Conservation (phyloP, 352 stramenopile species). For the Phytophthora vignae region DNA sequence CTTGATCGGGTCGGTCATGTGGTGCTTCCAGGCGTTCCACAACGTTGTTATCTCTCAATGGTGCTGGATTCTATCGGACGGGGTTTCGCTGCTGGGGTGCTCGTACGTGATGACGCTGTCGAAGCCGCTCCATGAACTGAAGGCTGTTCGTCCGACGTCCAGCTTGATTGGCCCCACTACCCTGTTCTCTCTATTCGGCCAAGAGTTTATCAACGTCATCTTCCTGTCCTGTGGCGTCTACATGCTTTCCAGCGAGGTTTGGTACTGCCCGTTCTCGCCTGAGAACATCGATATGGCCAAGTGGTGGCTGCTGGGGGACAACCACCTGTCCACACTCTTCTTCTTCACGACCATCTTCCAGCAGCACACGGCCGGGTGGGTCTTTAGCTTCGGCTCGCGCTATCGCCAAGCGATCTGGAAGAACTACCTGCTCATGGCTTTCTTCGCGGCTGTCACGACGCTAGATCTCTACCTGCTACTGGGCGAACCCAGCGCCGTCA, state of each 20-base stretch:
- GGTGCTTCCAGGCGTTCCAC: constrained; percentile 78
- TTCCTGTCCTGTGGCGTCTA: constrained; percentile 46
- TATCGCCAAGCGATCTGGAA: constrained; percentile 56
- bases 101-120: constrained; percentile 80
- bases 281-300: constrained; percentile 50
- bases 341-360: constrained; percentile 46
- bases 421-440: constrained; percentile 47
- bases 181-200: constrained; percentile 49
- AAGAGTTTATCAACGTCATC: constrained; percentile 62
- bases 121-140: constrained; percentile 51
- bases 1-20: constrained; percentile 71
- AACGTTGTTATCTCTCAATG: constrained; percentile 72
- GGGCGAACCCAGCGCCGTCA: constrained; percentile 44
- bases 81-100: constrained; percentile 66
- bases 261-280: constrained; percentile 55
- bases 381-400: constrained; percentile 52
- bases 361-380: constrained; percentile 37
- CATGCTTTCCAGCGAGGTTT: constrained; percentile 40
- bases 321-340: constrained; percentile 42
- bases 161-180: constrained; percentile 68
- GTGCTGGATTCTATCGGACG: constrained; percentile 77
- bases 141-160: constrained; percentile 42
- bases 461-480: constrained; percentile 59
- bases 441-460: constrained; percentile 34
- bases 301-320: constrained; percentile 59